Evolutionary conservation across 2,329 filamentous ascomycete species (phyloP).

Genomic region (Fusarium proliferatum): DNA sequence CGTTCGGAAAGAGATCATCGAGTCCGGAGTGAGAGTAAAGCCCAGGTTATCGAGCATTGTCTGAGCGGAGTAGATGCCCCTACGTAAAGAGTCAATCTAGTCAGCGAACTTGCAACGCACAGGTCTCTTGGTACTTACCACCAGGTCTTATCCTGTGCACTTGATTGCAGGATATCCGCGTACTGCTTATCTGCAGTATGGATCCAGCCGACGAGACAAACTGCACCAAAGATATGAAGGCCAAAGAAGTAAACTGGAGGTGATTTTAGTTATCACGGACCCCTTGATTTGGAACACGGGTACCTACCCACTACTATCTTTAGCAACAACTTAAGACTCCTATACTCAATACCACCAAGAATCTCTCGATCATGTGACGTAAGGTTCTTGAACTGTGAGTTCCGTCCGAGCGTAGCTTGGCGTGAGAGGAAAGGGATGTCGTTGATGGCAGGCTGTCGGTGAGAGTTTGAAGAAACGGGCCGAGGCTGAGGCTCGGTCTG

Average conservation of each 20-base stretch:
- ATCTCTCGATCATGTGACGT: constrained; percentile 53
- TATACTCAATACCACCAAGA: constrained; percentile 63
- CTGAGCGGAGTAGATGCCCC: constrained; percentile 61
- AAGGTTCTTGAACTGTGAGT: constrained; percentile 58
- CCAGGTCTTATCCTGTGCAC: constrained; percentile 56
- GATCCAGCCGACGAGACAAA: constrained; percentile 62
- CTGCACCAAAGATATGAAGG: constrained; percentile 58
- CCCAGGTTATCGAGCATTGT: constrained; percentile 64
- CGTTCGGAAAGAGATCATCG: constrained; percentile 61
- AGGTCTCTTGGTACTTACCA: constrained; percentile 50
- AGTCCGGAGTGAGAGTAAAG: constrained; percentile 62
- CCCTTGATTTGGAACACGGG: fast-evolving
- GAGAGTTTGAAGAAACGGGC: neutral
- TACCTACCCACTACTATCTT: constrained; percentile 55
- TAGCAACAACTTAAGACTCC: constrained; percentile 59
- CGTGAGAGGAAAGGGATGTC: constrained; percentile 2
- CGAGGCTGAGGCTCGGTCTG: neutral
- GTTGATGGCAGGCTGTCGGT: neutral
- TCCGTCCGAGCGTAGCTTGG: constrained; percentile 35
- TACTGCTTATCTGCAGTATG: constrained; percentile 54
- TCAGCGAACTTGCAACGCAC: too few species aligned
- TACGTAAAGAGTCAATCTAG: constrained; percentile 13
- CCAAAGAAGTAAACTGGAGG: constrained; percentile 56
- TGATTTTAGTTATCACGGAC: neutral
- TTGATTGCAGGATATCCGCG: constrained; percentile 50